A percentile compares a stretch with the other conserved stretches of the same genome.
Conservation (phyloP, 2,329 filamentous ascomycete species). For the Chaetomiaceae sp. region DNA sequence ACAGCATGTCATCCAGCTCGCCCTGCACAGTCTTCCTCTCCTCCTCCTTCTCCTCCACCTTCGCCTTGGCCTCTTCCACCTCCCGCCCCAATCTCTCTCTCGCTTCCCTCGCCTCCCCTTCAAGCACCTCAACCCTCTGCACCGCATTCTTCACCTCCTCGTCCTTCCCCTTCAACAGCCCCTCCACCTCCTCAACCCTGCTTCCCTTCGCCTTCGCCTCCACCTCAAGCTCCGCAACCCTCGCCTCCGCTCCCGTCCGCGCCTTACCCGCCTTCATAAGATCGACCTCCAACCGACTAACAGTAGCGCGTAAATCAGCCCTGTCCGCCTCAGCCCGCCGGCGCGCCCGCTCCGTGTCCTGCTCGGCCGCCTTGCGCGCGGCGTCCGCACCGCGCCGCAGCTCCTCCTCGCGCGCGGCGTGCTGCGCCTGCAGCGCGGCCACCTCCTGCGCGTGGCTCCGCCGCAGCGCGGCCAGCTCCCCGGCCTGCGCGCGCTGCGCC, state of each 20-base stretch:
- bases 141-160: slow-evolving; percentile 21
- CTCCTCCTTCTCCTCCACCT: slow-evolving; percentile 47
- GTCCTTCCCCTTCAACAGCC: slow-evolving; percentile 18
- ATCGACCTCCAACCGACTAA: slow-evolving; percentile 57
- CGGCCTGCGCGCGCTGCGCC: slow-evolving; percentile 63
- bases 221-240: slow-evolving; percentile 26
- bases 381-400: slow-evolving; percentile 33
- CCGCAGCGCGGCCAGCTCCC: slow-evolving; percentile 44
- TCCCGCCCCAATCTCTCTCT: slow-evolving; percentile 30
- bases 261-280: slow-evolving; percentile 57
- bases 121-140: slow-evolving; percentile 17
- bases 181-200: slow-evolving; percentile 34
- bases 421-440: slow-evolving; percentile 28
- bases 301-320: slow-evolving; percentile 54
- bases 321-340: slow-evolving; percentile 53
- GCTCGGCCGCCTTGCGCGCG: slow-evolving; percentile 41
- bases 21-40: slow-evolving; percentile 59
- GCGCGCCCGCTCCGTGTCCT: slow-evolving; percentile 43
- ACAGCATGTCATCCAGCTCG: slow-evolving; percentile 73
- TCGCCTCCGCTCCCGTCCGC: slow-evolving; percentile 33
- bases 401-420: slow-evolving; percentile 27
- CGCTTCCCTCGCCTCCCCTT: slow-evolving; percentile 15
- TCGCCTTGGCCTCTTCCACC: slow-evolving; percentile 20
- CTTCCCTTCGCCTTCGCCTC: slow-evolving; percentile 25
- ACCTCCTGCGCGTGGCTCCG: slow-evolving; percentile 28